Base-by-base conservation (phyloP, 2,329 filamentous ascomycete genomes). In the Sclerotinia trifoliorum region DNA sequence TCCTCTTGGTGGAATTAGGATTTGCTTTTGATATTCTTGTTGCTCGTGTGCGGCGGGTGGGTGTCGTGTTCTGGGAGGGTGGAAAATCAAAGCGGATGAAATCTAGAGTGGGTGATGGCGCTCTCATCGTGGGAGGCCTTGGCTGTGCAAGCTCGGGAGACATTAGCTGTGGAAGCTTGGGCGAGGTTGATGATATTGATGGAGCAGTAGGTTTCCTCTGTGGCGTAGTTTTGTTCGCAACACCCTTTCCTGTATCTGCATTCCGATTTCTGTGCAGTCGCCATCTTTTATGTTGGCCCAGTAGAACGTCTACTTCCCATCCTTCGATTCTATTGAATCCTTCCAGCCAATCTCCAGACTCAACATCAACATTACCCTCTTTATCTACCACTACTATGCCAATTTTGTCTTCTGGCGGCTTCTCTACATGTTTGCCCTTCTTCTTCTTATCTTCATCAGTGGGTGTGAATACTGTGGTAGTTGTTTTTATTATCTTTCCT, bases 281-380 rank as follows among this genome's bases (percentile, higher is more conserved):
- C 39, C 57, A 42, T 26, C 39, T 67, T 42, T 51, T 51, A 24
- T n/a, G 55, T 46, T n/a, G 48, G 10, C 29, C 29, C 15, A 67
- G 56, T n/a, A 67, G 48, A 29, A 57, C 57, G 21, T 62, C 65
- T 39, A 67, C 48, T 52, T 67, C 65, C 65, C 65, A 67, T n/a
- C 35, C 46, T 48, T 67, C 65, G 21, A 67, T 67, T 21, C 24
- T 49, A 11, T 67, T 67, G 29, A 52, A 61, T 11, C 48, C 56
- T 24, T 42, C 56, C 24, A 67, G 51, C 65, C 65, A 67, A n/a
- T 62, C 57, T 19, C 65, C 48, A 5, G 58, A 39, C 26, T 67
- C 65, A 46, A 52, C 65, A 21, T 67, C 49, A 15, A 63, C 35
- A 26, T 67, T 62, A 8, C 65, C 65, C 52, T 68, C 66, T 39